phyloP scores from a whole-genome alignment of 495 filamentous ascomycete species.

The Neurospora africana region DNA sequence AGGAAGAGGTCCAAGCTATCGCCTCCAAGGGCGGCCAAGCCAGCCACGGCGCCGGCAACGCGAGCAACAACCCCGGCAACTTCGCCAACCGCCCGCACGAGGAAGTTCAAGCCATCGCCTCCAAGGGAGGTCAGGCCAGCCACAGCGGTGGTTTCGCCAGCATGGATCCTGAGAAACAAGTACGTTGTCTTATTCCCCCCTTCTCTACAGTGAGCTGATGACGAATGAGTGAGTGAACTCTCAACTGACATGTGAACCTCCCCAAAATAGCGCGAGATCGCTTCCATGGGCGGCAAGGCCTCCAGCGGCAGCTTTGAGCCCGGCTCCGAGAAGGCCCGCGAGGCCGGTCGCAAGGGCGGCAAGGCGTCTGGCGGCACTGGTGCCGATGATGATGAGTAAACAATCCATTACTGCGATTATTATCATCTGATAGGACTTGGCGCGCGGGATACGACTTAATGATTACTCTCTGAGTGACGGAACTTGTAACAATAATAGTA shows the following conservation, averaged over 20 bases:
- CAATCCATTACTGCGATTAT: neutral
- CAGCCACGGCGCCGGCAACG: conserved; percentile 16
- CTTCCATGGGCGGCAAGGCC: conserved; percentile 44
- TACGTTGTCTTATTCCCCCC: too few species aligned
- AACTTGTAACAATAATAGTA: neutral
- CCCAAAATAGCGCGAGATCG: conserved; percentile 25
- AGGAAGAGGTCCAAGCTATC: conserved; percentile 47
- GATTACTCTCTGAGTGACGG: neutral
- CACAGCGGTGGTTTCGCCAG: conserved; percentile 24
- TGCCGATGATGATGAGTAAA: conserved; percentile 1
- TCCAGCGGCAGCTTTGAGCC: conserved; percentile 38
- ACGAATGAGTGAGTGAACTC: too few species aligned
- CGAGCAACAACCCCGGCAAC: conserved; percentile 1
- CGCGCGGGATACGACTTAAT: neutral
- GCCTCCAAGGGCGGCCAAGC: conserved; percentile 42
- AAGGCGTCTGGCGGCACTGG: conserved; percentile 26
- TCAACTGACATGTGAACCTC: neutral
- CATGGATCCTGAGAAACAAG: conserved; percentile 41
- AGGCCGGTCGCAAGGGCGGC: conserved; percentile 32
- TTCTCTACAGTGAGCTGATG: too few species aligned
- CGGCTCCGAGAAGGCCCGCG: conserved; percentile 33
- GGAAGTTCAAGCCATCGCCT: conserved; percentile 43
- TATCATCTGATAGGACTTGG: neutral
- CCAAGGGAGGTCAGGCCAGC: conserved; percentile 40
- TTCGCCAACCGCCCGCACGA: conserved; percentile 30